Base-by-base conservation (phyloP, 305 asterid genomes). In the Fraxinus dipetala region DNA sequence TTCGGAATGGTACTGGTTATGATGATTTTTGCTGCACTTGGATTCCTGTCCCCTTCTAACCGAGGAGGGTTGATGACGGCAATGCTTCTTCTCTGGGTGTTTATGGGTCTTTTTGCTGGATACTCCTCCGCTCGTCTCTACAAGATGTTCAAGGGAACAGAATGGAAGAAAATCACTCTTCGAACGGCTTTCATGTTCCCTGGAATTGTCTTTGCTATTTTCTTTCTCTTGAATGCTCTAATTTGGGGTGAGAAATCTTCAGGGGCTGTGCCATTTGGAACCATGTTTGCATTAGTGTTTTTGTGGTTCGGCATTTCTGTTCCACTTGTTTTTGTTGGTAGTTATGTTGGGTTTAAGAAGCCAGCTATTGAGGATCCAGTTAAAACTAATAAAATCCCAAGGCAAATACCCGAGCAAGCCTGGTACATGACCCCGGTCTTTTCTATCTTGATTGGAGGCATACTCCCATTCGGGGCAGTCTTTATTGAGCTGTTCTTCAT, bases 331-430 rank as follows among this genome's bases (percentile, higher is more conserved):
- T 92, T 90, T 84, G 95, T 90, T 6, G 98, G 98, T 70, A 86
- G 95, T 83, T 94, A 92, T 32, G 87, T 94, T 6, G 98, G 97
- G 54, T 91, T 91, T 65, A 91, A 79, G 85, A 92, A 90, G 87
- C 92, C 96, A 4, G 92, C 95, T 34, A 88, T 91, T 32, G 98
- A 91, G 85, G 89, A 88, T 81, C 98, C 98, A 3, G 97, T 94
- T 85, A 94, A 92, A 89, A 94, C 98, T 35, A 94, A 94, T 76
- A 94, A 94, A 84, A 94, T 94, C 34, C 98, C 98, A 0, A 87
- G 98, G 89, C 98, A 95, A 78, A 88, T 95, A 83, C 98, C 98
- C 0, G 98, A 95, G 87, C 98, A 95, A 88, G 93, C 98, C 13
- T 95, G 98, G 98, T 95, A 92, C 89, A 95, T 95, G 98, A 93